Evolutionary conservation across 2,329 filamentous ascomycete species (phyloP).

Genomic region (Xylariales sp.): DNA sequence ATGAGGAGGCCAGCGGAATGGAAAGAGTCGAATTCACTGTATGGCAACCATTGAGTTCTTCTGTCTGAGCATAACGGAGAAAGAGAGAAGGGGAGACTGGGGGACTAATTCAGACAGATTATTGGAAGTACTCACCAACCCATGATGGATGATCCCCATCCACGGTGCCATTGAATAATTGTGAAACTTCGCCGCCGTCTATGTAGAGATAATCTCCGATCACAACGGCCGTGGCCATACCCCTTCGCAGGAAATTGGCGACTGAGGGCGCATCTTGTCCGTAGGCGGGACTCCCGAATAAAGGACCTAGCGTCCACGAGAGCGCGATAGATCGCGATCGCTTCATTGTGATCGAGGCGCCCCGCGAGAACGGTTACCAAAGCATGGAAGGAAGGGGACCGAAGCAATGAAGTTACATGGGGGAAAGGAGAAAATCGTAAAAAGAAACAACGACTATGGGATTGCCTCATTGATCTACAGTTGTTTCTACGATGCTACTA

Average conservation of each 20-base stretch:
- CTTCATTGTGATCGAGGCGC: no score
- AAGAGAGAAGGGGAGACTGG: background rate
- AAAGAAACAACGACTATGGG: no score
- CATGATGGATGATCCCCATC: slow-evolving; percentile 16
- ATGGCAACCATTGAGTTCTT: background rate
- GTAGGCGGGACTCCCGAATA: background rate
- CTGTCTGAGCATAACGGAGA: background rate
- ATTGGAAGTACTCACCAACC: slow-evolving; percentile 11
- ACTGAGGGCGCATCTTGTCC: slow-evolving; percentile 1
- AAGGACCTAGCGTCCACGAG: background rate
- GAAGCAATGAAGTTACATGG: no score
- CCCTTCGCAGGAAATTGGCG: background rate
- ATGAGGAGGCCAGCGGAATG: slow-evolving; percentile 24
- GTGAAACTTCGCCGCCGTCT: slow-evolving; percentile 30
- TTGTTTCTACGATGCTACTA: no score
- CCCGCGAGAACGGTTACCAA: no score
- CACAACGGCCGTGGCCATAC: slow-evolving; percentile 13
- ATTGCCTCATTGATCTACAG: no score
- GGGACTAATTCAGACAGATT: background rate
- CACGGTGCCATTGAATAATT: slow-evolving; percentile 17
- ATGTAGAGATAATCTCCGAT: slow-evolving; percentile 32
- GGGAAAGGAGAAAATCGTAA: no score
- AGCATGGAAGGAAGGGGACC: no score
- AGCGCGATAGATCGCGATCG: no score
- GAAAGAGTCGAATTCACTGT: slow-evolving; percentile 29